Conservation (phyloP, 345 rosid species). For the Microthlaspi erraticum region DNA sequence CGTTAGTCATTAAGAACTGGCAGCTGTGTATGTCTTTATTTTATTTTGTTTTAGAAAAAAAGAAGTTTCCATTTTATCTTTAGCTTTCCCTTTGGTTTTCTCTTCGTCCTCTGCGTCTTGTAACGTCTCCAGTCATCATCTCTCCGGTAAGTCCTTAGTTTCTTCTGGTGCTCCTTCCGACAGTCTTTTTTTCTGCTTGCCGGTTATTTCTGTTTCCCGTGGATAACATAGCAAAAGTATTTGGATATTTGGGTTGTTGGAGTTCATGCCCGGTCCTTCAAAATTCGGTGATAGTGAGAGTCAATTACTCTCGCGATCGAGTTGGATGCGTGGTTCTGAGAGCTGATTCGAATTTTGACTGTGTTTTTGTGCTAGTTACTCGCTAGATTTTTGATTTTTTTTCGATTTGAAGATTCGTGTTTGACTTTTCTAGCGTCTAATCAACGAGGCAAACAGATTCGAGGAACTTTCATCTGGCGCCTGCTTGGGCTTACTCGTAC, state of each 20-base stretch:
- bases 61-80: constrained; percentile 4
- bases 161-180: neutral
- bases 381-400: no score
- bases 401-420: constrained; percentile 29
- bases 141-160: constrained; percentile 36
- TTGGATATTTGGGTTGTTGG: neutral
- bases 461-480: constrained; percentile 12
- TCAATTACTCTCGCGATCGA: constrained; percentile 19
- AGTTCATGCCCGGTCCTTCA: constrained; percentile 16
- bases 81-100: constrained; percentile 29
- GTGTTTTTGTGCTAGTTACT: neutral
- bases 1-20: constrained; percentile 9
- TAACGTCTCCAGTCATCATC: constrained; percentile 11
- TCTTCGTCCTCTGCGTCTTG: constrained; percentile 13
- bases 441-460: constrained; percentile 28
- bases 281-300: constrained; percentile 1
- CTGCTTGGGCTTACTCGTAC: neutral
- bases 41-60: neutral
- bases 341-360: constrained; percentile 11
- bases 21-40: constrained; percentile 35
- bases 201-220: neutral
- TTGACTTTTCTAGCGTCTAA: constrained; percentile 44
- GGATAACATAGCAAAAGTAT: neutral
- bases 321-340: neutral
- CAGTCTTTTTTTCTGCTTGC: neutral